Conservation (phyloP, 176 grass and related monocot genomes). For the Cenchrus americanus region DNA sequence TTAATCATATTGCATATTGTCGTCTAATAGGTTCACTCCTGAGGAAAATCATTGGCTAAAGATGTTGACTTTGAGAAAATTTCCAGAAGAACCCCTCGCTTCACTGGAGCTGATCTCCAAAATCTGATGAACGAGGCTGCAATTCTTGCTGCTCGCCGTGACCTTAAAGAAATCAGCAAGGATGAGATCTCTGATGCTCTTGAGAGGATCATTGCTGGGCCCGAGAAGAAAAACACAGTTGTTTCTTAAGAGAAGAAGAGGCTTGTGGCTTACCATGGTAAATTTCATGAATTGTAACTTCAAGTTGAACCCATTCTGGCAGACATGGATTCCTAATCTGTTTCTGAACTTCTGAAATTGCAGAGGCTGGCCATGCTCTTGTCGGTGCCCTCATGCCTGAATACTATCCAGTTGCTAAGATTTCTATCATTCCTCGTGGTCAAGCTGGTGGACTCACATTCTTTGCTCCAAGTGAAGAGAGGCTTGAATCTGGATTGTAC, state of each 20-base stretch:
- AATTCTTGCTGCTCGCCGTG: constrained; percentile 88
- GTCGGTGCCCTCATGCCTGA: too few relatives aligned
- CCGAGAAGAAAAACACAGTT: constrained; percentile 98
- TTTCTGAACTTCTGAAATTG: too few relatives aligned
- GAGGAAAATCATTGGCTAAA: constrained; percentile 8
- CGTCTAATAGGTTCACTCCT: too few relatives aligned
- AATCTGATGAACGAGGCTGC: constrained; percentile 98
- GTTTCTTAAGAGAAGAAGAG: constrained; percentile 95
- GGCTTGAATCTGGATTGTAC: too few relatives aligned
- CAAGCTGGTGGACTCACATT: too few relatives aligned
- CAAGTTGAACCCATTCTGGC: background rate
- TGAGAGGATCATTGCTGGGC: constrained; percentile 97
- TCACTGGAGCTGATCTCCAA: constrained; percentile 95
- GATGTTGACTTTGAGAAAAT: constrained; percentile 97
- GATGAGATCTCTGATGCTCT: constrained; percentile 96
- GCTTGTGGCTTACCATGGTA: constrained; percentile 97
- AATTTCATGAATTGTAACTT: background rate
- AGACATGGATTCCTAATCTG: too few relatives aligned
- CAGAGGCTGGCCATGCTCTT: too few relatives aligned
- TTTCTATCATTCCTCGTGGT: too few relatives aligned
- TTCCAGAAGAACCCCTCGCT: constrained; percentile 89
- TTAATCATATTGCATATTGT: too few relatives aligned
- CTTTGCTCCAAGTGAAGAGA: too few relatives aligned
- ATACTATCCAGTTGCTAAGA: too few relatives aligned
- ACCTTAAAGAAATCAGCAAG: constrained; percentile 99